Percentiles rank a stretch among this genome's conserved stretches.
Evolutionary conservation across 805 yeast species (phyloP).

Genomic region (Teunomyces aglyptinius): DNA sequence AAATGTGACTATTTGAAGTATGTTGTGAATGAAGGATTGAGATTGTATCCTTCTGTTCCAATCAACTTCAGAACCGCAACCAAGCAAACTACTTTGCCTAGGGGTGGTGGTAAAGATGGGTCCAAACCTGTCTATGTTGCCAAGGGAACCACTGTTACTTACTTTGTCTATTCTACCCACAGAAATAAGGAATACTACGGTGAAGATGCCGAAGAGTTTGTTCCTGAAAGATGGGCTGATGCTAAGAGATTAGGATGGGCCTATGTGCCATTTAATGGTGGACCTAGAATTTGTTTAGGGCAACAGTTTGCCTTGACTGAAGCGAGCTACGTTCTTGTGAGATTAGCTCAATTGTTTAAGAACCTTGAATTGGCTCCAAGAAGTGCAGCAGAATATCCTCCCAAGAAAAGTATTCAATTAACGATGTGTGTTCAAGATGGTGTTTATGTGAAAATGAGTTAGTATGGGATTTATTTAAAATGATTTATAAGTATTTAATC

Average conservation of each 20-base stretch:
- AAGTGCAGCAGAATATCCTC: constrained; percentile 25
- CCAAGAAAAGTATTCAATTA: constrained; percentile 26
- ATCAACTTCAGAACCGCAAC: constrained; percentile 24
- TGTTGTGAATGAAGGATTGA: constrained; percentile 24
- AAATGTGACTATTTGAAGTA: constrained; percentile 26
- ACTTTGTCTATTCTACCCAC: constrained; percentile 40
- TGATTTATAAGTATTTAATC: neutral
- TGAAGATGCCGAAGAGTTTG: constrained; percentile 20
- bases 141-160: constrained; percentile 23
- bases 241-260: constrained; percentile 24
- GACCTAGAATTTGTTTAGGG: constrained; percentile 30
- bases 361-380: constrained; percentile 12
- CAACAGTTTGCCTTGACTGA: constrained; percentile 30
- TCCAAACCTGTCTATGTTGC: constrained; percentile 15
- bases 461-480: neutral
- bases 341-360: constrained; percentile 24
- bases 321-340: constrained; percentile 22
- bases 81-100: constrained; percentile 24
- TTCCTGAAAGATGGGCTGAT: constrained; percentile 25
- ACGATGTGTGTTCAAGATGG: constrained; percentile 25
- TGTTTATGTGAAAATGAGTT: constrained; percentile 10
- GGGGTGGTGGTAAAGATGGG: constrained; percentile 24
- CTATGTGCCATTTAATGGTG: constrained; percentile 28
- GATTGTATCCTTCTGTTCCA: constrained; percentile 29
- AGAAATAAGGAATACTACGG: constrained; percentile 28